Evolutionary conservation across 2,329 filamentous ascomycete genomes (phyloP).

Genomic region (Xylogone sp.): DNA sequence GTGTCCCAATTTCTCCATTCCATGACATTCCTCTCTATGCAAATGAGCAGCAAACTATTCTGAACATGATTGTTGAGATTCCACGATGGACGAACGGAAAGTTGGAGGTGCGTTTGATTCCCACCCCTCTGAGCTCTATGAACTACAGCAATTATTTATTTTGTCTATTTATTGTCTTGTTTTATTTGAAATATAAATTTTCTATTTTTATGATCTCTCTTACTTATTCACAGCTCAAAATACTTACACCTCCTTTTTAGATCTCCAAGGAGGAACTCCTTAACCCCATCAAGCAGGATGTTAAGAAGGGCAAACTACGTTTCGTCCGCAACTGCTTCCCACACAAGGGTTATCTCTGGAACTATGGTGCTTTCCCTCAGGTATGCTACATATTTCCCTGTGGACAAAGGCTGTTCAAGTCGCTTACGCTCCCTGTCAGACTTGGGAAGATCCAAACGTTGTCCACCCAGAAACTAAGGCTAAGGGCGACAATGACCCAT

Average conservation of each 20-base stretch:
- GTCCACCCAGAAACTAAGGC: conserved; percentile 99
- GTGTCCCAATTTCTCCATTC: conserved; percentile 88
- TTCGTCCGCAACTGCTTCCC: conserved; percentile 99
- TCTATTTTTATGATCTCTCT: neutral
- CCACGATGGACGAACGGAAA: conserved; percentile 99
- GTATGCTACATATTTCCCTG: conserved; percentile 44
- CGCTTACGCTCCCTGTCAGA: conserved; percentile 51
- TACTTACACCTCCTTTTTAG: conserved; percentile 39
- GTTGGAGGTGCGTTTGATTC: conserved; percentile 75
- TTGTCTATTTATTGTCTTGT: neutral
- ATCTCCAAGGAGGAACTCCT: conserved; percentile 98
- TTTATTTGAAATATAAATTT: neutral
- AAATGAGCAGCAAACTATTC: conserved; percentile 90
- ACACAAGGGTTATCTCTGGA: conserved; percentile 99
- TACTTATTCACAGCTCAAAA: neutral
- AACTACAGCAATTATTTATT: neutral
- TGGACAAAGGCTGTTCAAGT: neutral
- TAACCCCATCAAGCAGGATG: conserved; percentile 99
- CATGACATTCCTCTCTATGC: conserved; percentile 98
- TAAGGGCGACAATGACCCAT: conserved; percentile 98
- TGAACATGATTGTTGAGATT: conserved; percentile 99
- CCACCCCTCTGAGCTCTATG: neutral
- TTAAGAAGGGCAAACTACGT: conserved; percentile 99
- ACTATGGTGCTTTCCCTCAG: conserved; percentile 99
- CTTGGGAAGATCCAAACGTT: conserved; percentile 97